phyloP scores from a whole-genome alignment of 2,329 filamentous ascomycete species.

The Cadophora sp. region DNA sequence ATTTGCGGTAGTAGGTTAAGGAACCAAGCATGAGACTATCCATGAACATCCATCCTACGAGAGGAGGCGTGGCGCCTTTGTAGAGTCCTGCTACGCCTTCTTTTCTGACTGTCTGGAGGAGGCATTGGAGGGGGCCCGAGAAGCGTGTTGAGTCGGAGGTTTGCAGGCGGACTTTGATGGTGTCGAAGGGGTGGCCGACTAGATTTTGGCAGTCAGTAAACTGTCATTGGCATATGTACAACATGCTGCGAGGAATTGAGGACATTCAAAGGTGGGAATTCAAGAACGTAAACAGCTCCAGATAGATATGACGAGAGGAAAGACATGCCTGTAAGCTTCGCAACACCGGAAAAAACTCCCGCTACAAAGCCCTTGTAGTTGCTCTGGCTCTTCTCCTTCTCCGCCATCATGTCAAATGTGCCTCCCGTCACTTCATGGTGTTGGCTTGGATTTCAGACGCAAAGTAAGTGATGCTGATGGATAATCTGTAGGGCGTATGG shows the following conservation, averaged over 20 bases:
- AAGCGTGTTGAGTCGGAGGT: constrained; percentile 82
- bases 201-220: not conserved
- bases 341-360: constrained; percentile 92
- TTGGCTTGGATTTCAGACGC: not conserved
- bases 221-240: not conserved
- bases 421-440: constrained; percentile 21
- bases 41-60: constrained; percentile 99
- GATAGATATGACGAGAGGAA: constrained; percentile 3
- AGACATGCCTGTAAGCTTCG: constrained; percentile 79
- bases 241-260: not conserved
- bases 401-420: constrained; percentile 28
- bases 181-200: constrained; percentile 84
- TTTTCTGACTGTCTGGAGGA: constrained; percentile 81
- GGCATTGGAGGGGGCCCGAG: constrained; percentile 83
- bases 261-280: not conserved
- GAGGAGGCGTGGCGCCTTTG: constrained; percentile 90
- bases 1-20: constrained; percentile 84
- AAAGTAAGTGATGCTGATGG: not conserved
- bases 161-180: constrained; percentile 94
- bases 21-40: constrained; percentile 89
- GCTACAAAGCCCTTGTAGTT: constrained; percentile 94
- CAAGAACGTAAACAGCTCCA: not conserved
- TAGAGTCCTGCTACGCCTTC: constrained; percentile 88
- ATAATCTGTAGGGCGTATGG: constrained; percentile 4
- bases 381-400: constrained; percentile 48